phyloP scores from a whole-genome alignment of 129 eudicot species.

The Oenanthe sinensis region DNA sequence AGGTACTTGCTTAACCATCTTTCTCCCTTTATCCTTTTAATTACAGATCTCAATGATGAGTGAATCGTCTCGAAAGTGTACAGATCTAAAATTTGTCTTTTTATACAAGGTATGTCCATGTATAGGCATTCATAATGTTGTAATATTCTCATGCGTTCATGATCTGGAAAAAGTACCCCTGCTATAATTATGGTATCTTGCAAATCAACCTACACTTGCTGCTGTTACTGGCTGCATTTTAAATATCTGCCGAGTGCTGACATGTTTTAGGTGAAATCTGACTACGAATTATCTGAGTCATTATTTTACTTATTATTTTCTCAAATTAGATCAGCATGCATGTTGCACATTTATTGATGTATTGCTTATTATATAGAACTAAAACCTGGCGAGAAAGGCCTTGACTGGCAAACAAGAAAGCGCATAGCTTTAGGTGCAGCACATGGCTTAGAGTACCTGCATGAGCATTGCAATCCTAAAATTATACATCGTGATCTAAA shows the following conservation, averaged over 20 bases:
- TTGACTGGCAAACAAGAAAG: conserved; percentile 78
- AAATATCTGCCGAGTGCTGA: background rate
- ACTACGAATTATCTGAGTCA: no score
- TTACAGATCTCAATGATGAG: no score
- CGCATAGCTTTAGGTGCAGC: conserved; percentile 85
- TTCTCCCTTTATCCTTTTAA: background rate
- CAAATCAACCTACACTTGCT: background rate
- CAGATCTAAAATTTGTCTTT: background rate
- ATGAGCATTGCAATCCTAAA: conserved; percentile 88
- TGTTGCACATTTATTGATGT: background rate
- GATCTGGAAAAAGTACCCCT: background rate
- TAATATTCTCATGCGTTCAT: background rate
- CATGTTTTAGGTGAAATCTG: no score
- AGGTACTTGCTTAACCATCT: conserved; percentile 31
- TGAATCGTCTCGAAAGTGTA: background rate
- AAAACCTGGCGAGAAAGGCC: conserved; percentile 74
- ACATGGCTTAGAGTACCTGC: conserved; percentile 82
- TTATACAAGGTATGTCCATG: background rate
- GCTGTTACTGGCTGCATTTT: background rate
- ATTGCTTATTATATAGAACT: conserved; percentile 31
- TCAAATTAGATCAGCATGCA: background rate
- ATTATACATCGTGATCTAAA: conserved; percentile 88
- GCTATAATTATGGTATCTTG: background rate
- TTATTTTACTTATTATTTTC: no score
- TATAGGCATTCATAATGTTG: background rate